A percentile compares a stretch with the other conserved stretches of the same genome.
phyloP scores from a whole-genome alignment of 306 rosid genomes.

The Malus sieversii region DNA sequence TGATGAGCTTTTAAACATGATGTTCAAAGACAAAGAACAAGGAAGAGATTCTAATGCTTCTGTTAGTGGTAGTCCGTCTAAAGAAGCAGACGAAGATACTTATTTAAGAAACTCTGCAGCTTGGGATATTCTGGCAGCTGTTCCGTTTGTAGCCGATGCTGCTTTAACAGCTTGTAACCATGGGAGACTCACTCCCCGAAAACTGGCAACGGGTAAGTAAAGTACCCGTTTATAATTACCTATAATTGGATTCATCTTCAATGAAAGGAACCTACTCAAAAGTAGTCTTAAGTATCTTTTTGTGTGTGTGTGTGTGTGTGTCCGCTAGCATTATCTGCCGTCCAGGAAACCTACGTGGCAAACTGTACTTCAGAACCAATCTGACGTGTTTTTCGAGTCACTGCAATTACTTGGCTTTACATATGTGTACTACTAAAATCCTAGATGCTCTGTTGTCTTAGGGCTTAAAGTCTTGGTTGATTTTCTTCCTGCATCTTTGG shows the following conservation, averaged over 20 bases:
- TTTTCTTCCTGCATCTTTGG: conserved; percentile 92
- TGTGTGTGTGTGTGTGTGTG: background rate
- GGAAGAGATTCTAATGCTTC: conserved; percentile 59
- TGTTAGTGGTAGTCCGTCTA: conserved; percentile 78
- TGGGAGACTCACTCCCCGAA: conserved; percentile 87
- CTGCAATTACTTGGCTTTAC: background rate
- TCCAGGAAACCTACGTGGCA: background rate
- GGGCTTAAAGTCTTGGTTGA: conserved; percentile 95
- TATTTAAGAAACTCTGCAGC: conserved; percentile 66
- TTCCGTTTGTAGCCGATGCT: conserved; percentile 87
- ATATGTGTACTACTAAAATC: background rate
- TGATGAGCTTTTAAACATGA: conserved; percentile 84
- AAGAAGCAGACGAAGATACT: conserved; percentile 56
- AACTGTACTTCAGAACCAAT: background rate
- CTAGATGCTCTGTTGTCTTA: conserved; percentile 16
- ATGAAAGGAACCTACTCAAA: no score
- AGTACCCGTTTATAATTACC: background rate
- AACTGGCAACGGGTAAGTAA: conserved; percentile 74
- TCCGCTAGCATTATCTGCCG: background rate
- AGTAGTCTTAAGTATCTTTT: no score
- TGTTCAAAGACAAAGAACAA: conserved; percentile 57
- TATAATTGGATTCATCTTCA: background rate
- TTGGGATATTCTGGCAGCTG: conserved; percentile 91
- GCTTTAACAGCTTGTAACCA: conserved; percentile 93
- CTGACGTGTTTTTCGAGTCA: no score